phyloP scores from a whole-genome alignment of 768 basidiomycete genomes.

The Rubroboletus pulcherrimus region DNA sequence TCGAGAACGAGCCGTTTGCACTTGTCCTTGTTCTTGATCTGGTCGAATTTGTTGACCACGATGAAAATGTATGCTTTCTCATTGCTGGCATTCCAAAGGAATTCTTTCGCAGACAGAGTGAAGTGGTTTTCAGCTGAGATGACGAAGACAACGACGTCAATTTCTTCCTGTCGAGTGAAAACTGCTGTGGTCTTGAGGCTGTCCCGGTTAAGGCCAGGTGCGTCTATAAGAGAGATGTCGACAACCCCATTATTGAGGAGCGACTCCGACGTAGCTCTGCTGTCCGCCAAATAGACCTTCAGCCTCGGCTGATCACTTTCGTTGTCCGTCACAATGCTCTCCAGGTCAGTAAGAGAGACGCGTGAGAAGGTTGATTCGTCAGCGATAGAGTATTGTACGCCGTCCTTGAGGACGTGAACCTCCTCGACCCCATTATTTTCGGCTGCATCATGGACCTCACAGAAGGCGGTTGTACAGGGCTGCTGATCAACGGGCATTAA shows the following conservation, averaged over 20 bases:
- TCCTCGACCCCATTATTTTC: conserved; percentile 81
- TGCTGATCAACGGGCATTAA: conserved; percentile 98
- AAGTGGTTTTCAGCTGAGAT: conserved; percentile 99
- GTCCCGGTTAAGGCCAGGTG: conserved; percentile 95
- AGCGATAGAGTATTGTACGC: conserved; percentile 58
- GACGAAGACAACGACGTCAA: conserved; percentile 97
- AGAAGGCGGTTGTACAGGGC: conserved; percentile 95
- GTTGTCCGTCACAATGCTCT: conserved; percentile 63
- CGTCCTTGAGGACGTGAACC: conserved; percentile 76
- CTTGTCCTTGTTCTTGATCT: conserved; percentile 92
- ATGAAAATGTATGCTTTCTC: conserved; percentile 99
- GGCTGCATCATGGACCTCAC: conserved; percentile 89
- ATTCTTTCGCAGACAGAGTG: conserved; percentile 92
- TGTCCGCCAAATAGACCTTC: conserved; percentile 87
- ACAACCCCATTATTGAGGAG: conserved; percentile 93
- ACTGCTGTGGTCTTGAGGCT: conserved; percentile 91
- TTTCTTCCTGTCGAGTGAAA: conserved; percentile 95
- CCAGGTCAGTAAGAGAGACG: conserved; percentile 63
- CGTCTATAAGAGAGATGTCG: conserved; percentile 97
- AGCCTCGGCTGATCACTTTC: conserved; percentile 62
- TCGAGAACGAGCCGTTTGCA: conserved; percentile 86
- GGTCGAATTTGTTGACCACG: conserved; percentile 97
- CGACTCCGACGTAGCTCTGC: conserved; percentile 72
- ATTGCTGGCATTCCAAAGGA: conserved; percentile 86
- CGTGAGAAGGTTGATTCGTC: conserved; percentile 78